phyloP scores from a whole-genome alignment of 768 basidiomycete species.

The Ramaria rubella region DNA sequence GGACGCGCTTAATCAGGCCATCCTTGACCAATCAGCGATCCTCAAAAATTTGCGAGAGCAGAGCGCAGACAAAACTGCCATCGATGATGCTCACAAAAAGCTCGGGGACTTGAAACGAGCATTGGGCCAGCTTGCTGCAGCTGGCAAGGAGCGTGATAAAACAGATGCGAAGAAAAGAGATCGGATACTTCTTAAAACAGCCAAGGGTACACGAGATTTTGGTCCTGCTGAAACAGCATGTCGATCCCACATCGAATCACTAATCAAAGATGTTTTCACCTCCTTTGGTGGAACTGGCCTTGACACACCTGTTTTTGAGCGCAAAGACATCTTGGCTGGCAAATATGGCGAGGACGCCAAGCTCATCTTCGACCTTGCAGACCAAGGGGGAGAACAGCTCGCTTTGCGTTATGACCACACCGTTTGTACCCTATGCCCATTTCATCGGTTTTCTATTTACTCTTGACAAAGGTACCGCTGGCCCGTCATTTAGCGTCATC shows the following conservation, averaged over 20 bases:
- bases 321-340: conserved; percentile 90
- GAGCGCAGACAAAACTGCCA: conserved; percentile 40
- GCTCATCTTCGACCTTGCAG: conserved; percentile 94
- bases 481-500: conserved; percentile 76
- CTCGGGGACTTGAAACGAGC: conserved; percentile 63
- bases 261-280: conserved; percentile 82
- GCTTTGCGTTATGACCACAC: conserved; percentile 95
- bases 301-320: conserved; percentile 97
- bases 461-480: conserved; percentile 56
- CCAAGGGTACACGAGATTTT: conserved; percentile 97
- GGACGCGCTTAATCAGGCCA: conserved; percentile 40
- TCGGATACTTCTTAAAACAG: conserved; percentile 79
- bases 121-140: conserved; percentile 36
- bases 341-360: conserved; percentile 98
- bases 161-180: conserved; percentile 58
- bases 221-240: conserved; percentile 89
- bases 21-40: conserved; percentile 47
- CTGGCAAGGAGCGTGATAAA: conserved; percentile 31
- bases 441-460: conserved; percentile 1
- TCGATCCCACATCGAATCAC: conserved; percentile 82
- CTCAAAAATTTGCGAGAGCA: conserved; percentile 57
- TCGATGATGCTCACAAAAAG: conserved; percentile 63
- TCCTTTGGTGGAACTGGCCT: conserved; percentile 86
- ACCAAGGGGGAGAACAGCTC: conserved; percentile 96
- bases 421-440: conserved; percentile 30